A percentile compares a stretch with the other conserved stretches of the same genome.
Conservation (phyloP, 805 yeast species). For the Myxozyma geophila region DNA sequence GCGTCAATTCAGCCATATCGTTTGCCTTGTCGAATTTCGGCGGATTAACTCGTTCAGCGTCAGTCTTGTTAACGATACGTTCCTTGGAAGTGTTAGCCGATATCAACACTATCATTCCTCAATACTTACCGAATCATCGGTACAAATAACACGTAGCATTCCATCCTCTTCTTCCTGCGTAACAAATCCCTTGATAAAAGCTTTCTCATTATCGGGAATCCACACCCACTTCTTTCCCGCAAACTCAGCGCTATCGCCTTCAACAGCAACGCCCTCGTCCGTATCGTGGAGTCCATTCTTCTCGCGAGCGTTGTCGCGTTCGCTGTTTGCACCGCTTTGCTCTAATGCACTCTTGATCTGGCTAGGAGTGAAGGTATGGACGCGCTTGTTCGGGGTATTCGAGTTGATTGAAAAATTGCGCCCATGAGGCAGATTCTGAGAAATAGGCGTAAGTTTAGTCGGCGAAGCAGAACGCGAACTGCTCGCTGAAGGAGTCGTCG, state of each 20-base stretch:
- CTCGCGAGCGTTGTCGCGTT: background rate
- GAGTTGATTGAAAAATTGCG: constrained; percentile 9
- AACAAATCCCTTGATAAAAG: constrained; percentile 66
- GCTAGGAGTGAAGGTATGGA: constrained; percentile 33
- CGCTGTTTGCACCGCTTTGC: constrained; percentile 11
- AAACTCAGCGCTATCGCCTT: constrained; percentile 39
- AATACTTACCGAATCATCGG: constrained; percentile 47
- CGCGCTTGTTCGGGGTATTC: constrained; percentile 16
- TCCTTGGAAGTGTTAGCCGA: constrained; percentile 39
- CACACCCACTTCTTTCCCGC: constrained; percentile 70
- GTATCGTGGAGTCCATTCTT: background rate
- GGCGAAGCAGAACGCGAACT: constrained; percentile 26
- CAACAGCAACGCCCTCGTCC: constrained; percentile 14
- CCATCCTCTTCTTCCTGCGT: constrained; percentile 50
- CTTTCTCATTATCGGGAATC: constrained; percentile 65
- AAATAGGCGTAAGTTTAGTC: constrained; percentile 23
- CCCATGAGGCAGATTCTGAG: constrained; percentile 28
- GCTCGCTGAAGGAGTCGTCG: constrained; percentile 2
- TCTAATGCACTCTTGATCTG: constrained; percentile 19
- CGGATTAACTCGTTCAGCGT: constrained; percentile 78
- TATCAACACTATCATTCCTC: background rate
- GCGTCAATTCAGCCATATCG: constrained; percentile 95
- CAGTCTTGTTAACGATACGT: constrained; percentile 50
- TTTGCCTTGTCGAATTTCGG: constrained; percentile 85
- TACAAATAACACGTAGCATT: constrained; percentile 49